Evolutionary conservation across 192 early-diverging fungal species (phyloP).

Genomic region (Coemansia aciculifera): DNA sequence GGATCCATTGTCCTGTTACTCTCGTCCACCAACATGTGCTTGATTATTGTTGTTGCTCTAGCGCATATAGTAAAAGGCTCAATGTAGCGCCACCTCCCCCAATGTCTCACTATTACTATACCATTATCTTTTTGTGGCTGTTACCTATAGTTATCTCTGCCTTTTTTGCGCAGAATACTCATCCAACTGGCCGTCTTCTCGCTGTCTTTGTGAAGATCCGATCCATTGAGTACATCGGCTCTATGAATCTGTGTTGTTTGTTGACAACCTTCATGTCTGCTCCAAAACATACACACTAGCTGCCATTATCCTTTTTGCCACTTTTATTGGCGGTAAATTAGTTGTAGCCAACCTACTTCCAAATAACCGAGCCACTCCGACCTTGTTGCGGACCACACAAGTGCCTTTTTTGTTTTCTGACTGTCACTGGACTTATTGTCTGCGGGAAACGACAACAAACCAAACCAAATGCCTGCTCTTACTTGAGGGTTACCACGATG

Average conservation of each 20-base stretch:
- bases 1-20: background rate
- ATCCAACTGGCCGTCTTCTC: background rate
- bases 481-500: background rate
- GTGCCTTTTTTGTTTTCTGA: background rate
- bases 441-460: background rate
- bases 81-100: background rate
- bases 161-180: background rate
- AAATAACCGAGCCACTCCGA: background rate
- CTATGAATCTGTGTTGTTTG: background rate
- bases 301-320: background rate
- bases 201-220: background rate
- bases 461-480: background rate
- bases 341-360: background rate
- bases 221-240: background rate
- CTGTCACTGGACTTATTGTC: background rate
- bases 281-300: background rate
- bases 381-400: background rate
- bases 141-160: background rate
- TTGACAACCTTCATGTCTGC: background rate
- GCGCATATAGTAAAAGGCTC: background rate
- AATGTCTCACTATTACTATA: background rate
- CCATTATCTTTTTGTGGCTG: conserved; percentile 8
- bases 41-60: background rate
- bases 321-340: background rate
- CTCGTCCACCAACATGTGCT: background rate